phyloP scores from a whole-genome alignment of 2,329 filamentous ascomycete species.

The Penicillium paneum region DNA sequence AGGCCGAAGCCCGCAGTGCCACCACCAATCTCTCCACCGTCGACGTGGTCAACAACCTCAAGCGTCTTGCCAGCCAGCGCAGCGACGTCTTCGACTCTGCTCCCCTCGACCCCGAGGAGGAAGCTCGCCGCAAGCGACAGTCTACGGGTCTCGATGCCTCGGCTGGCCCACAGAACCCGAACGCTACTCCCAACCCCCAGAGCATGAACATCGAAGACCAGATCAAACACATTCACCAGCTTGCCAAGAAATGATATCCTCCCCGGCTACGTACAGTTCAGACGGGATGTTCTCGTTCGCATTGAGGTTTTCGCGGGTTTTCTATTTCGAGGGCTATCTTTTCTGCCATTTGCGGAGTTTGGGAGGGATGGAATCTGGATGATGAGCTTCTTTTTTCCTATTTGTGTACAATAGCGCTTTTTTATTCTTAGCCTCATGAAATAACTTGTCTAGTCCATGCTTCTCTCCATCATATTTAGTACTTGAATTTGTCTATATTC shows the following conservation, averaged over 20 bases:
- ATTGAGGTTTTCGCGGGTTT: background rate
- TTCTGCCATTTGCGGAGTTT: slow-evolving; percentile 8
- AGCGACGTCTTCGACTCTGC: slow-evolving; percentile 76
- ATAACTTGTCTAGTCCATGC: slow-evolving; percentile 1
- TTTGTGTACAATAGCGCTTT: slow-evolving; percentile 9
- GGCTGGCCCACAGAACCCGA: slow-evolving; percentile 27
- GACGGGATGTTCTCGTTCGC: background rate
- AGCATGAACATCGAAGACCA: slow-evolving; percentile 79
- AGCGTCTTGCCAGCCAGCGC: slow-evolving; percentile 86
- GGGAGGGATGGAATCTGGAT: slow-evolving; percentile 4
- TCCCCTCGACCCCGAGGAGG: slow-evolving; percentile 66
- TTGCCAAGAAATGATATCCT: slow-evolving; percentile 40
- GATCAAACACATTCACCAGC: slow-evolving; percentile 66
- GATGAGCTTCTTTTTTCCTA: slow-evolving; percentile 1
- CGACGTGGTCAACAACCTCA: slow-evolving; percentile 90
- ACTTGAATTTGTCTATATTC: background rate
- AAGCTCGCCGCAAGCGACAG: slow-evolving; percentile 71
- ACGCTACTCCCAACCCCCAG: slow-evolving; percentile 32
- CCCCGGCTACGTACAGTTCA: background rate
- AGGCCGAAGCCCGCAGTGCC: slow-evolving; percentile 77
- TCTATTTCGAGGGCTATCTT: background rate
- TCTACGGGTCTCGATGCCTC: slow-evolving; percentile 48
- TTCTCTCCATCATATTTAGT: background rate
- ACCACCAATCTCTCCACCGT: slow-evolving; percentile 82
- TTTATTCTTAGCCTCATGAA: slow-evolving; percentile 3